Conservation (phyloP, 2,329 filamentous ascomycete species). For the Xylariales sp. region DNA sequence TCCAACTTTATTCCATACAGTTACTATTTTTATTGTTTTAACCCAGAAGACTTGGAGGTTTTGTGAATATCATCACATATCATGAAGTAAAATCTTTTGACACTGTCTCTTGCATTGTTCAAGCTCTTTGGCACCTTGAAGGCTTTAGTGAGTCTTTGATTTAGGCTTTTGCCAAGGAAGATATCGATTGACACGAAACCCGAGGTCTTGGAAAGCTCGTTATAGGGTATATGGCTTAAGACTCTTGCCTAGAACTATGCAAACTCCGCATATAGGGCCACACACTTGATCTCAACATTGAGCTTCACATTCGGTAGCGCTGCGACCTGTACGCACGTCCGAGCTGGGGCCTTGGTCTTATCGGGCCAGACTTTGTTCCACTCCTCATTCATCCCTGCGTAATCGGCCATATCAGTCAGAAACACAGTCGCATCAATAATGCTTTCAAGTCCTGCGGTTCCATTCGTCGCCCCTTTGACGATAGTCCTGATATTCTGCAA, state of each 20-base stretch:
- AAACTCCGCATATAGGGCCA: slow-evolving; percentile 9
- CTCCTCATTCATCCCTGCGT: slow-evolving; percentile 29
- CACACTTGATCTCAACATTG: slow-evolving; percentile 30
- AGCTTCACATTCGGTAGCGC: slow-evolving; percentile 27
- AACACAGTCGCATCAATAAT: slow-evolving; percentile 31
- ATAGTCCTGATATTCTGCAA: slow-evolving; percentile 27
- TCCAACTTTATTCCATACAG: neutral
- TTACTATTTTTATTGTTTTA: neutral
- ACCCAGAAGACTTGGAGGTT: too few species aligned
- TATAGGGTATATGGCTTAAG: neutral
- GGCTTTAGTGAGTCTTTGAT: too few species aligned
- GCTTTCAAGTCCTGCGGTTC: slow-evolving; percentile 22
- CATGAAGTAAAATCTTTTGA: neutral
- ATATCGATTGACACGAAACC: slow-evolving; percentile 13
- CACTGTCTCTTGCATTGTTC: neutral
- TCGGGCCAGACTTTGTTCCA: slow-evolving; percentile 31
- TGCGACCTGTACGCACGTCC: slow-evolving; percentile 29
- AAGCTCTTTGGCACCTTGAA: too few species aligned
- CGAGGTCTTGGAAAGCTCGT: slow-evolving; percentile 14
- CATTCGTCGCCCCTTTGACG: slow-evolving; percentile 25
- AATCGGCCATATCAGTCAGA: slow-evolving; percentile 27
- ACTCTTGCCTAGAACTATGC: neutral
- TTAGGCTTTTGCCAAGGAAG: slow-evolving; percentile 3
- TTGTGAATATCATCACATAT: too few species aligned
- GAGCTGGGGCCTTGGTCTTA: slow-evolving; percentile 24